Conservation (phyloP, 192 early-diverging fungal genomes). For the Coemansia aciculifera region DNA sequence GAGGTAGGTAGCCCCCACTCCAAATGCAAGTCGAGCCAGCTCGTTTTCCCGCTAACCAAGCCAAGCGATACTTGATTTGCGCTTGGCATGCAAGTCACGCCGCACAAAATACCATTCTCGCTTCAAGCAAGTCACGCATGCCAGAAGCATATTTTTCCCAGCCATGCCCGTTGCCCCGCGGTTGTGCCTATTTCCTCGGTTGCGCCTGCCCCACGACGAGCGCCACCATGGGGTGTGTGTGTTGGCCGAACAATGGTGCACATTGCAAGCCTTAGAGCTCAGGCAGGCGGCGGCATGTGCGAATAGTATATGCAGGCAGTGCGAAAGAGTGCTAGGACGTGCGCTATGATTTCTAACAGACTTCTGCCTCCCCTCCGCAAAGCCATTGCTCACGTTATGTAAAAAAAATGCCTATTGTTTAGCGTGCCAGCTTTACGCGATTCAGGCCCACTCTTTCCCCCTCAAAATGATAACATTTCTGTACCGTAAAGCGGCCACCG, state of each 20-base stretch:
- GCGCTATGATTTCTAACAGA: neutral
- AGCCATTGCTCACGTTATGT: neutral
- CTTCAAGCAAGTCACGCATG: neutral
- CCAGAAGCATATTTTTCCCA: neutral
- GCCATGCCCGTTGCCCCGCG: slow-evolving; percentile 4
- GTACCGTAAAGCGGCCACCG: neutral
- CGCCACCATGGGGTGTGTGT: neutral
- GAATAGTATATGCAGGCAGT: neutral
- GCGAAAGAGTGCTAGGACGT: neutral
- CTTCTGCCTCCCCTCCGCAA: slow-evolving; percentile 1
- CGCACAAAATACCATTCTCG: neutral
- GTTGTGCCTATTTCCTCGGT: slow-evolving; percentile 7
- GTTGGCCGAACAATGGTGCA: neutral
- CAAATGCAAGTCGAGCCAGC: neutral
- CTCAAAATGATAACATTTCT: neutral
- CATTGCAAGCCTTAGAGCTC: neutral
- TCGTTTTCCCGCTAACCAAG: neutral
- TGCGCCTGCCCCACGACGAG: neutral
- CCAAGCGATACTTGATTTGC: neutral
- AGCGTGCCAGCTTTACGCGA: neutral
- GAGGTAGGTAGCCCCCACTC: neutral
- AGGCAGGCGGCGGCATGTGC: neutral
- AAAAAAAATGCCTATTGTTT: neutral
- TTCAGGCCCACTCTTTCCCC: neutral
- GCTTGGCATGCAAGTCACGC: neutral